Conservation (phyloP, 495 filamentous ascomycete genomes). For the Aspergillus hancockii region DNA sequence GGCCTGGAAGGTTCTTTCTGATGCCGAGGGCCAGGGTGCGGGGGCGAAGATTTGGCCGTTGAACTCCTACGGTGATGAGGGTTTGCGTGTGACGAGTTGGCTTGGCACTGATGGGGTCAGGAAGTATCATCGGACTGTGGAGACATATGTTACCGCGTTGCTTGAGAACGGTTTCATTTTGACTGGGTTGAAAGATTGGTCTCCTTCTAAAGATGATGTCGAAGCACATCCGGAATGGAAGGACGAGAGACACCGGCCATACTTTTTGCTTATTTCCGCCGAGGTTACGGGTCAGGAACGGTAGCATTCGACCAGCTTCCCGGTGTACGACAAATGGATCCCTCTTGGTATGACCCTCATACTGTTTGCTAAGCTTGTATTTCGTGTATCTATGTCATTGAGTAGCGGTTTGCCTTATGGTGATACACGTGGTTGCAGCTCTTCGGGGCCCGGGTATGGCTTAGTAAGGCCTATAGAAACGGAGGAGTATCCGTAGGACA, state of each 20-base stretch:
- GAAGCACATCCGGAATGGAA: constrained; percentile 18
- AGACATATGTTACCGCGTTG: constrained; percentile 25
- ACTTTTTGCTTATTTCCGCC: constrained; percentile 24
- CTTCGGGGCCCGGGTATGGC: too few species aligned
- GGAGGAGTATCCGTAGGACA: too few species aligned
- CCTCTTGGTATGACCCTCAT: not conserved
- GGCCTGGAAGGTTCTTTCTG: constrained; percentile 13
- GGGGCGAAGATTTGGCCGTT: constrained; percentile 22
- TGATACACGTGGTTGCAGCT: too few species aligned
- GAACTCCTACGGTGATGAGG: constrained; percentile 26
- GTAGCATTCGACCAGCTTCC: not conserved
- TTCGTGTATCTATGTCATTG: too few species aligned
- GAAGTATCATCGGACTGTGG: constrained; percentile 30
- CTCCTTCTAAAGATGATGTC: constrained; percentile 18
- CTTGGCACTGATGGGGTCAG: constrained; percentile 22
- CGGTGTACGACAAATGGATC: not conserved
- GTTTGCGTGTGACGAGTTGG: constrained; percentile 23
- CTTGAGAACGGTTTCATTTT: constrained; percentile 24
- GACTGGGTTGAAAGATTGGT: constrained; percentile 26
- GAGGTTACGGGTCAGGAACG: not conserved
- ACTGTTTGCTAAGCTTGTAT: not conserved
- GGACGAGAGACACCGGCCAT: constrained; percentile 24
- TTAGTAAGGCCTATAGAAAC: too few species aligned
- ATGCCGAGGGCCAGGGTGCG: not conserved
- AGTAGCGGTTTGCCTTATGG: too few species aligned